Percentiles rank a stretch among this genome's conserved stretches.
Conservation (phyloP, 2,329 filamentous ascomycete species). For the Aspergillus quadricinctus region DNA sequence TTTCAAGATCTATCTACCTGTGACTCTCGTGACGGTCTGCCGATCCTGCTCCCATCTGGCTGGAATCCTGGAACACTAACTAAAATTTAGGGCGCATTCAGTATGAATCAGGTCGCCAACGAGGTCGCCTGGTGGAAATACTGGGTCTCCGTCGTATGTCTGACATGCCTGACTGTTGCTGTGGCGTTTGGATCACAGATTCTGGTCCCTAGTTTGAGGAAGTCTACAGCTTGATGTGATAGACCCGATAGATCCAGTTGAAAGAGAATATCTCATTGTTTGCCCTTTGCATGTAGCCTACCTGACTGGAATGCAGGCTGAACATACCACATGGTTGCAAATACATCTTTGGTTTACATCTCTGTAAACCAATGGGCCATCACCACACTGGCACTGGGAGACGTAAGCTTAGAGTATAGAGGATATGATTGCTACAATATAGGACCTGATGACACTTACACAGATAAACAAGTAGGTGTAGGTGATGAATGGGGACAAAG, state of each 20-base stretch:
- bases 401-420: no score
- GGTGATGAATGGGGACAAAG: no score
- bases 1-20: constrained; percentile 4
- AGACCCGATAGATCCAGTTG: not conserved
- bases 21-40: constrained; percentile 8
- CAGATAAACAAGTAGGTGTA: no score
- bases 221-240: not conserved
- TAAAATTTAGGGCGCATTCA: constrained; percentile 1
- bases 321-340: not conserved
- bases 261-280: not conserved
- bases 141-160: constrained; percentile 4
- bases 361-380: not conserved
- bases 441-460: no score
- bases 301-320: not conserved
- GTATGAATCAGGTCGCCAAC: constrained; percentile 6
- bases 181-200: constrained; percentile 1
- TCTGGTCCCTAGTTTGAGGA: not conserved
- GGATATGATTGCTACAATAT: no score
- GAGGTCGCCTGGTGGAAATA: constrained; percentile 8
- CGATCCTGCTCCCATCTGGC: not conserved
- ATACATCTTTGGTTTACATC: not conserved
- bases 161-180: constrained; percentile 1
- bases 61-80: not conserved
- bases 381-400: not conserved
- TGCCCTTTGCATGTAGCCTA: no score